Evolutionary conservation across 441 rosid genomes (phyloP).

Genomic region (Erodium texanum): DNA sequence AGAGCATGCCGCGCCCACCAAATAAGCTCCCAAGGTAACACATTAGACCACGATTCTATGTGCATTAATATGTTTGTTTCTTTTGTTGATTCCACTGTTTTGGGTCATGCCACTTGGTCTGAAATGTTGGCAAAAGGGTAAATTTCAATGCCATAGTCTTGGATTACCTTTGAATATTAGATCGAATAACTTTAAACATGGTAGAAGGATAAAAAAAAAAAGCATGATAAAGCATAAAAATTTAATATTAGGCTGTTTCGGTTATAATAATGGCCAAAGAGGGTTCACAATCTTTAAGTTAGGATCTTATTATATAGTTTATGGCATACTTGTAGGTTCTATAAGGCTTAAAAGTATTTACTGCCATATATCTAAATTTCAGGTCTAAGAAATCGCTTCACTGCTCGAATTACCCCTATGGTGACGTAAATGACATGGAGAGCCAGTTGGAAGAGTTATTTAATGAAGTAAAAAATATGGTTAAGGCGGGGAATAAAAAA

Average conservation of each 20-base stretch:
- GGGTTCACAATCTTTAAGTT: background rate
- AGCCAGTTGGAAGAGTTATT: constrained; percentile 60
- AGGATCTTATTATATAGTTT: background rate
- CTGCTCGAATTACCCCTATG: constrained; percentile 15
- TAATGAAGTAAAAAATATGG: constrained; percentile 57
- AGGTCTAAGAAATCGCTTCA: constrained; percentile 29
- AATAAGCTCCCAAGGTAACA: constrained; percentile 26
- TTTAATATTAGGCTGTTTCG: background rate
- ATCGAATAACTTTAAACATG: background rate
- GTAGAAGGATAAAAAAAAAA: background rate
- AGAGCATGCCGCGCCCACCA: constrained; percentile 21
- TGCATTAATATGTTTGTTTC: background rate
- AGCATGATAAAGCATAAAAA: background rate
- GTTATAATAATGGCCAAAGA: background rate
- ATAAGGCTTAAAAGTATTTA: constrained; percentile 1
- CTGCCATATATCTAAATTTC: constrained; percentile 14
- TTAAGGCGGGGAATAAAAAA: constrained; percentile 41
- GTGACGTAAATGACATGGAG: constrained; percentile 39
- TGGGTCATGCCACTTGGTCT: background rate
- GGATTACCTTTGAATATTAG: background rate
- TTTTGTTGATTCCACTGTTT: background rate
- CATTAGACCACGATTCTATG: background rate
- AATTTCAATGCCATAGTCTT: background rate
- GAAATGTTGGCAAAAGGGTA: background rate
- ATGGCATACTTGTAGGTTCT: background rate